Evolutionary conservation across 1,139 yeast species (phyloP).

Genomic region (Zygosaccharomyces sapae): DNA sequence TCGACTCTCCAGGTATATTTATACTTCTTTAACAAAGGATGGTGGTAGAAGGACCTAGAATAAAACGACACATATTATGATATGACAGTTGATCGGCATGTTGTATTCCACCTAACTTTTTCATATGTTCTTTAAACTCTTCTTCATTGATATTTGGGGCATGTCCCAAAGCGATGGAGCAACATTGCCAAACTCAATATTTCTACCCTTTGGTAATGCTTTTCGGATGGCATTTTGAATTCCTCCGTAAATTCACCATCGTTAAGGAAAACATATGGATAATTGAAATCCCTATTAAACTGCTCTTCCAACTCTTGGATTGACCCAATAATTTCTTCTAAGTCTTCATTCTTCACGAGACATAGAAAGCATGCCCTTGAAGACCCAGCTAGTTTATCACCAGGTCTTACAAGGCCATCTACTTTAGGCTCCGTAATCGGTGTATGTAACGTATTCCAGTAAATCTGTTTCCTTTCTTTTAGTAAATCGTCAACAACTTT

Average conservation of each 20-base stretch:
- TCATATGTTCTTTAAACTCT: constrained; percentile 45
- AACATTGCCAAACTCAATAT: constrained; percentile 56
- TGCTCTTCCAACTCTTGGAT: constrained; percentile 55
- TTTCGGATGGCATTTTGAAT: constrained; percentile 47
- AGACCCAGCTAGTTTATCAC: constrained; percentile 19
- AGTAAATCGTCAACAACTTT: constrained; percentile 35
- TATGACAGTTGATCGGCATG: constrained; percentile 73
- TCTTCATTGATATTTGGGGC: constrained; percentile 47
- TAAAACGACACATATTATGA: constrained; percentile 78
- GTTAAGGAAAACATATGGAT: constrained; percentile 78
- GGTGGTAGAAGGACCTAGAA: constrained; percentile 72
- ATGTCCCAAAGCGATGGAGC: constrained; percentile 57
- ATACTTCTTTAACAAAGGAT: constrained; percentile 56
- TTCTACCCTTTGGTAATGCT: constrained; percentile 43
- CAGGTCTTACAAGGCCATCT: constrained; percentile 33
- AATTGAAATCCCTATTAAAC: constrained; percentile 65
- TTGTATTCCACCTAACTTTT: constrained; percentile 55
- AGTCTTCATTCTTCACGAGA: constrained; percentile 64
- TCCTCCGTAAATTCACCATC: constrained; percentile 59
- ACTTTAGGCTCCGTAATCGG: constrained; percentile 50
- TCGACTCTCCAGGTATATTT: constrained; percentile 91
- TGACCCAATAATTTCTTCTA: constrained; percentile 46
- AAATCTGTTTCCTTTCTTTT: constrained; percentile 37
- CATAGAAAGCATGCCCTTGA: constrained; percentile 76
- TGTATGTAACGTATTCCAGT: constrained; percentile 36